phyloP scores from a whole-genome alignment of 371 early-diverging fungal species.

The Batrachochytrium dendrobatidis region DNA sequence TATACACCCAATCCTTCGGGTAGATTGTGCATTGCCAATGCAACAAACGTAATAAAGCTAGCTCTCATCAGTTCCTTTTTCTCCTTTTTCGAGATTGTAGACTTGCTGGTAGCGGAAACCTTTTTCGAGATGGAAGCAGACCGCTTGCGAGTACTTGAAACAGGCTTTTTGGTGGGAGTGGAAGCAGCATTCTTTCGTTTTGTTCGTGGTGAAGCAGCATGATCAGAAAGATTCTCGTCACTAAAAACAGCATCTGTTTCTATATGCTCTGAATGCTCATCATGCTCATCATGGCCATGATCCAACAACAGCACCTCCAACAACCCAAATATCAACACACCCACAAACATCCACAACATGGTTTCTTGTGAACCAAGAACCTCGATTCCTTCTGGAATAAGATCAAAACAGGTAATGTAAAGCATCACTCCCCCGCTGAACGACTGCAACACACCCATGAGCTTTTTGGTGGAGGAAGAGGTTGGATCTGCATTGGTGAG shows the following conservation, averaged over 20 bases:
- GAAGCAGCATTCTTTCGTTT: no score
- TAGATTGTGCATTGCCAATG: constrained; percentile 34
- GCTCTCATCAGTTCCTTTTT: constrained; percentile 32
- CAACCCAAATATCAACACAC: constrained; percentile 35
- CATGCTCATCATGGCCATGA: not conserved
- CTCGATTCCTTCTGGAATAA: constrained; percentile 40
- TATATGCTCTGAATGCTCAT: constrained; percentile 4
- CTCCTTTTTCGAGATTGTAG: constrained; percentile 3
- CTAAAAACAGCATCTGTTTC: not conserved
- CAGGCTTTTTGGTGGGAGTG: constrained; percentile 1
- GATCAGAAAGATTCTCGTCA: not conserved
- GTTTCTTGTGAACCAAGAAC: constrained; percentile 32
- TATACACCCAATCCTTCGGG: constrained; percentile 49
- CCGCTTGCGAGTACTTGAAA: not conserved
- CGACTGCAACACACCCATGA: constrained; percentile 38
- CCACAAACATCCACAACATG: constrained; percentile 41
- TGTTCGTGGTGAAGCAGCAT: not conserved
- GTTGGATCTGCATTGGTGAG: constrained; percentile 20
- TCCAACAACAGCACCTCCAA: constrained; percentile 29
- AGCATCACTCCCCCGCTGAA: constrained; percentile 50
- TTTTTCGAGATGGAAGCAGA: constrained; percentile 1
- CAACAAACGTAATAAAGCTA: constrained; percentile 35
- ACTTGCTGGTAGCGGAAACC: not conserved
- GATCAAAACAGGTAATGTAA: constrained; percentile 46
- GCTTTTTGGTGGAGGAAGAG: constrained; percentile 13